Evolutionary conservation across 169 alveolate species (phyloP).

Genomic region (Plasmodium billcollinsi): DNA sequence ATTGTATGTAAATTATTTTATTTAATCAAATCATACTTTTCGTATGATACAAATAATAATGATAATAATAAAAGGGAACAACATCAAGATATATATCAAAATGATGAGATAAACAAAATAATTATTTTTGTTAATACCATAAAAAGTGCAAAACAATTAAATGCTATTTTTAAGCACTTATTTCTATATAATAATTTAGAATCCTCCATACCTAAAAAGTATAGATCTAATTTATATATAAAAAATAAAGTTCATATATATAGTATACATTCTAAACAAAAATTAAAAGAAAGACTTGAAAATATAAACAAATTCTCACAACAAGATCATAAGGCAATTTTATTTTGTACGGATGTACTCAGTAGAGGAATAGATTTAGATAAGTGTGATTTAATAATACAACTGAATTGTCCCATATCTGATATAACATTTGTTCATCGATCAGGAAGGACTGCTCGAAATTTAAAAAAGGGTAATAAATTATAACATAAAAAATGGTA

Average conservation of each 20-base stretch:
- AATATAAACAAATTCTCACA: slow-evolving; percentile 43
- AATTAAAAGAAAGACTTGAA: slow-evolving; percentile 53
- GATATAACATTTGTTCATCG: slow-evolving; percentile 93
- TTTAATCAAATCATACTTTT: slow-evolving; percentile 18
- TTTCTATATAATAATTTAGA: slow-evolving; percentile 46
- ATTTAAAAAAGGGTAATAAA: slow-evolving; percentile 89
- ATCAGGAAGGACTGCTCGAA: slow-evolving; percentile 97
- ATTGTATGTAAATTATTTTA: slow-evolving; percentile 42
- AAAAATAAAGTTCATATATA: slow-evolving; percentile 26
- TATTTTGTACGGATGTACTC: slow-evolving; percentile 95
- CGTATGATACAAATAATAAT: neutral
- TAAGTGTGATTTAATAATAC: slow-evolving; percentile 93
- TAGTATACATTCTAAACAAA: slow-evolving; percentile 52
- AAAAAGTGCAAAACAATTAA: slow-evolving; percentile 26
- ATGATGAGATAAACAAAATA: slow-evolving; percentile 28
- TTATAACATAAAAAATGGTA: slow-evolving; percentile 5
- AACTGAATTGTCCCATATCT: slow-evolving; percentile 94
- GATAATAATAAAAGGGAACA: slow-evolving; percentile 1
- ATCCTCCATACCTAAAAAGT: slow-evolving; percentile 65
- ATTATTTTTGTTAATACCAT: slow-evolving; percentile 70
- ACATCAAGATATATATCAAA: neutral
- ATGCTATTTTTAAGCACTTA: slow-evolving; percentile 19
- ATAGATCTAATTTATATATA: slow-evolving; percentile 17
- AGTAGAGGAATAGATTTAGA: slow-evolving; percentile 97
- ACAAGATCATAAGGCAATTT: slow-evolving; percentile 78